phyloP scores from a whole-genome alignment of 441 rosid species.

The Jatropha multifida region DNA sequence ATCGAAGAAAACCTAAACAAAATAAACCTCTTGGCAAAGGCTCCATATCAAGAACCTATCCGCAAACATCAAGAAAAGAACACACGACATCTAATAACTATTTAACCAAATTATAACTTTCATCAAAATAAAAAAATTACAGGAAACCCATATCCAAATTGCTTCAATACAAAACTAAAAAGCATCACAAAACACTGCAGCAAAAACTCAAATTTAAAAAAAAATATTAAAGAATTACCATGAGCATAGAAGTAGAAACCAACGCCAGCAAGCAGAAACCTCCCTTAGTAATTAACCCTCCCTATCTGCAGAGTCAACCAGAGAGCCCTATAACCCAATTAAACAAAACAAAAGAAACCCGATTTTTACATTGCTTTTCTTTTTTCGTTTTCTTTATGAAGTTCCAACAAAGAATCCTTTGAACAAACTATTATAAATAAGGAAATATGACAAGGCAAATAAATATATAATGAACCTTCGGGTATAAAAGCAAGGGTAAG shows the following conservation, averaged over 20 bases:
- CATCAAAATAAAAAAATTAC: background rate
- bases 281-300: background rate
- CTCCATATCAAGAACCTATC: background rate
- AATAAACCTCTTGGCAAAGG: background rate
- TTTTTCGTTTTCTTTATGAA: background rate
- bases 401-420: background rate
- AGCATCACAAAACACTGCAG: background rate
- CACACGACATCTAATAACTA: background rate
- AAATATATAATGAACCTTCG: background rate
- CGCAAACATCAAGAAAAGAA: background rate
- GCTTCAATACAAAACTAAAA: background rate
- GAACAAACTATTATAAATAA: background rate
- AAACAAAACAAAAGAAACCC: background rate
- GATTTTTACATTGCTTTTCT: background rate
- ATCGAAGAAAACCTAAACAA: background rate
- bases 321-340: background rate
- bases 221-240: background rate
- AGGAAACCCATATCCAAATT: background rate
- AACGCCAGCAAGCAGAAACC: background rate
- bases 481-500: background rate
- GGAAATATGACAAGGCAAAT: background rate
- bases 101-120: background rate
- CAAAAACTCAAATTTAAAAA: background rate
- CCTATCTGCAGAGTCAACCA: background rate
- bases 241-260: background rate